phyloP scores from a whole-genome alignment of 345 rosid species.

The Populus davidiana region DNA sequence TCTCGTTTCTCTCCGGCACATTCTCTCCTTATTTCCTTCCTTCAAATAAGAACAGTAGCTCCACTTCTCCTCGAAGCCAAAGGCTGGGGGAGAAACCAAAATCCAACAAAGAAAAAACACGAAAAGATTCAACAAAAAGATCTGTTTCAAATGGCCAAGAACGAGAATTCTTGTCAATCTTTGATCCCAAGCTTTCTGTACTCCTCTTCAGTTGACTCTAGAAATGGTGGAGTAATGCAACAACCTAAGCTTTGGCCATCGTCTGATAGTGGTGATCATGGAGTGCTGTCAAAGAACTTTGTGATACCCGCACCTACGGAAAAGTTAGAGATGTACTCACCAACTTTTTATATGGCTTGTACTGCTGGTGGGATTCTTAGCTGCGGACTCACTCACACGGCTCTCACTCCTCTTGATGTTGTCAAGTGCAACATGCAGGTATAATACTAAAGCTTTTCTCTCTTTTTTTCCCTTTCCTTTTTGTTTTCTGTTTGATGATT shows the following conservation, averaged over 20 bases:
- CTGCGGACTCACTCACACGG: constrained; percentile 84
- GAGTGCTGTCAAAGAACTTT: constrained; percentile 17
- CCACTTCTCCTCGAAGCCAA: not conserved
- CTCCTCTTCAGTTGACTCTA: constrained; percentile 29
- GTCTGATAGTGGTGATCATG: constrained; percentile 3
- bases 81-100: not conserved
- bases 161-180: constrained; percentile 40
- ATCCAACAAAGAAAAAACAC: not conserved
- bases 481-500: not conserved
- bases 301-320: constrained; percentile 62
- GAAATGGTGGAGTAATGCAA: not conserved
- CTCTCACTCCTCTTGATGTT: constrained; percentile 91
- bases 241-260: not conserved
- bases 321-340: constrained; percentile 73
- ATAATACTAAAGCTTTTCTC: not conserved
- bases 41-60: not conserved
- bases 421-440: constrained; percentile 99
- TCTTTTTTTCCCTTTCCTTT: not conserved
- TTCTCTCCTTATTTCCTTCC: constrained; percentile 15
- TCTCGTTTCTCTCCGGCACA: not conserved
- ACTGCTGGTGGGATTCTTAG: constrained; percentile 66
- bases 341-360: constrained; percentile 75
- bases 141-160: constrained; percentile 36
- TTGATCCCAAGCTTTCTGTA: constrained; percentile 78
- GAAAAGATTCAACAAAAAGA: not conserved